Percentiles rank a stretch among this genome's conserved stretches.
Evolutionary conservation across 2,329 filamentous ascomycete genomes (phyloP).

Genomic region (Alternaria sp.): DNA sequence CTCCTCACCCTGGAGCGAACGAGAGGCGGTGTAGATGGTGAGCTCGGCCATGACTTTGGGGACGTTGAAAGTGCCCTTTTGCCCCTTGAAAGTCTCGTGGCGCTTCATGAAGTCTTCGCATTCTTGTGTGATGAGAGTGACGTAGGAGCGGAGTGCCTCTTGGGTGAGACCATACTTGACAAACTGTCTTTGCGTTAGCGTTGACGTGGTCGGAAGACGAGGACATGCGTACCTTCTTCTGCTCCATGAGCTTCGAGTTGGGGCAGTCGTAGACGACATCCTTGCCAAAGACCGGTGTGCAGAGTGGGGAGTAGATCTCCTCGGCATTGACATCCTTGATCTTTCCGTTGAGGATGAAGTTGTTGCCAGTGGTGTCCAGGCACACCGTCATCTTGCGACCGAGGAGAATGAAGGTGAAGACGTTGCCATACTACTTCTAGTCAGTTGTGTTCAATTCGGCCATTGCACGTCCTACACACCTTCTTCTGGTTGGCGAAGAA

Average conservation of each 20-base stretch:
- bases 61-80: conserved; percentile 75
- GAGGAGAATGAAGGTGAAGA: conserved; percentile 88
- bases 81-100: conserved; percentile 71
- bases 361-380: conserved; percentile 82
- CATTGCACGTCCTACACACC: conserved; percentile 58
- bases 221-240: conserved; percentile 77
- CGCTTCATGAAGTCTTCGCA: conserved; percentile 76
- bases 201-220: neutral
- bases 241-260: conserved; percentile 92
- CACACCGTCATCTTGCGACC: conserved; percentile 91
- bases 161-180: conserved; percentile 83
- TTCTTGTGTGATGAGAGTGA: conserved; percentile 79
- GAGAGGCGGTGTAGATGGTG: conserved; percentile 89
- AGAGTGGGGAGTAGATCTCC: conserved; percentile 85
- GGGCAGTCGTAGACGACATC: conserved; percentile 93
- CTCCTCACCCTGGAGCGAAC: conserved; percentile 84
- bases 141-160: conserved; percentile 78
- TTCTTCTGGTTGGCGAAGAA: conserved; percentile 78
- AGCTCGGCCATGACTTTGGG: conserved; percentile 82
- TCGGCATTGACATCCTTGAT: conserved; percentile 89
- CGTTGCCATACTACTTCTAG: conserved; percentile 75
- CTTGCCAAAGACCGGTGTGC: conserved; percentile 76
- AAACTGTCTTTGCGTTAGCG: conserved; percentile 61
- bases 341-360: conserved; percentile 92
- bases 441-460: conserved; percentile 30